Percentiles rank a stretch among this genome's conserved stretches.
Conservation (phyloP, 108 stramenopile species). For the Asterionellopsis glacialis region DNA sequence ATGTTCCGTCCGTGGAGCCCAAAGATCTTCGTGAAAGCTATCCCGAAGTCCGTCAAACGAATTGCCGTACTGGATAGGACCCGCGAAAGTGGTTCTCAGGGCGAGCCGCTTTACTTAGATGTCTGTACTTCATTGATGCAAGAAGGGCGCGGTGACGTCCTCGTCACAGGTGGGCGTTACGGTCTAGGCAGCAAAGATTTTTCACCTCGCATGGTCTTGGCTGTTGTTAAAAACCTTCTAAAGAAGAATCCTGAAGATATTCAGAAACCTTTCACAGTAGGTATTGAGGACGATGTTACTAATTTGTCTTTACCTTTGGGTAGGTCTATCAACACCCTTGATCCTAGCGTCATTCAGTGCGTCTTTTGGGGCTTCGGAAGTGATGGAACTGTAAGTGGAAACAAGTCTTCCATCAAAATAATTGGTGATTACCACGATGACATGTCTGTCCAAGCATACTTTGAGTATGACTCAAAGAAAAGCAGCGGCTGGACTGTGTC, state of each 20-base stretch:
- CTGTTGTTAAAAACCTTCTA: constrained; percentile 46
- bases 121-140: constrained; percentile 60
- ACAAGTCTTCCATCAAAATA: constrained; percentile 53
- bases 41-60: constrained; percentile 39
- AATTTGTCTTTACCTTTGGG: constrained; percentile 46
- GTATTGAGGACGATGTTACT: constrained; percentile 62
- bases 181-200: constrained; percentile 61
- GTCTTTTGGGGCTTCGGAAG: constrained; percentile 62
- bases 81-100: constrained; percentile 56
- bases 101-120: constrained; percentile 62
- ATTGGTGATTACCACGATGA: constrained; percentile 44
- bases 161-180: constrained; percentile 57
- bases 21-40: constrained; percentile 20
- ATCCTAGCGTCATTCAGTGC: constrained; percentile 39
- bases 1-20: constrained; percentile 57
- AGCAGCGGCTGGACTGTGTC: constrained; percentile 52
- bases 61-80: constrained; percentile 56
- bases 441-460: constrained; percentile 61
- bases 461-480: constrained; percentile 67
- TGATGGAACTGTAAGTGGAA: constrained; percentile 59
- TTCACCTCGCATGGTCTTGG: constrained; percentile 48
- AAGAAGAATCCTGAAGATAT: constrained; percentile 30
- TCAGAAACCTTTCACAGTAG: constrained; percentile 58
- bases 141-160: constrained; percentile 26
- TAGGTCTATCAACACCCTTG: constrained; percentile 33